Base-by-base conservation (phyloP, 768 basidiomycete species). In the Phanerochaete sordida region DNA sequence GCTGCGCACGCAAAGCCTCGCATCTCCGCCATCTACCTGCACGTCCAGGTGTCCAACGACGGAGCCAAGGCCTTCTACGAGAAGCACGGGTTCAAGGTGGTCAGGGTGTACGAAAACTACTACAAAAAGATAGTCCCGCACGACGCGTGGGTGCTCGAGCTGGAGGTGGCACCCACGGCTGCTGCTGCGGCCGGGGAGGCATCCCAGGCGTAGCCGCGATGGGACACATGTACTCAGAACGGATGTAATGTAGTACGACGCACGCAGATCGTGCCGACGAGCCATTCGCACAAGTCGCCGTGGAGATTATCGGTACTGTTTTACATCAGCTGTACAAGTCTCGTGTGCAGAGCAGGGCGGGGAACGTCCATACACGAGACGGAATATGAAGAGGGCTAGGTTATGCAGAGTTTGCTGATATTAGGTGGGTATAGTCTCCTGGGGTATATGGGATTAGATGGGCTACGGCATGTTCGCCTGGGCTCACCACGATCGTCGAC, bases 71-170 rank as follows among this genome's bases (percentile, higher is more conserved):
- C 73, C 57, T 95, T 95, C 73, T 95, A 95, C 72, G 90, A 92
- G 74, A 79, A 80, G 46, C 87, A 93, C 66, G 93, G 90, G 8
- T 95, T 95, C 77, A 76, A 73, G 57, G 86, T 91, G 72, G 77
- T 82, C 23, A 81, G 79, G 23, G 62, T 88, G 30, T 83, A 88
- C 56, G 77, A 87, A 67, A 80, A 84, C 62, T 95, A 95, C 74
- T 95, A 95, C 83, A 93, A 92, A 75, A 95, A 92, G 72, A 91
- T 95, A 59, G 77, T 74, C 28, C 93, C 93, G 26, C 84, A 83
- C 63, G 89, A 88, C 68, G 93, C 93, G 23, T 95, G 93, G 93
- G 78, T 95, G 61, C 79, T 95, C 54, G 90, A 95, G 75, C 85
- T 82, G 70, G 70, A 68, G 52, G 74, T 87, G 61, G 63, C 74